A percentile compares a stretch with the other conserved stretches of the same genome.
Evolutionary conservation across 805 yeast genomes (phyloP).

Genomic region (Pichia insulana): DNA sequence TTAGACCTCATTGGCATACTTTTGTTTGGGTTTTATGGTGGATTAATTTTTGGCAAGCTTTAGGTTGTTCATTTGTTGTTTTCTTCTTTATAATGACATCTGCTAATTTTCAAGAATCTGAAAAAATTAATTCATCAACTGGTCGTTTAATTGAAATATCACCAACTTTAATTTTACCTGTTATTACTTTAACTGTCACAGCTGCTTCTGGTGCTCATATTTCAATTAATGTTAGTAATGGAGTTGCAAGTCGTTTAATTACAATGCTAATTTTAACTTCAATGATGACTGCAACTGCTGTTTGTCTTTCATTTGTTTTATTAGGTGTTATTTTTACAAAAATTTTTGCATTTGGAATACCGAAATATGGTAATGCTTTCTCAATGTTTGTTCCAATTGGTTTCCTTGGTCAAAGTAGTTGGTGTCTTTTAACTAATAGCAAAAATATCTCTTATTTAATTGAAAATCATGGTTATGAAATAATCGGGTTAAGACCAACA

Average conservation of each 20-base stretch:
- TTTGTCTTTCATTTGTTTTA: conserved; percentile 24
- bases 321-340: conserved; percentile 58
- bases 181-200: conserved; percentile 74
- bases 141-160: conserved; percentile 35
- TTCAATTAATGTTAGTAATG: conserved; percentile 26
- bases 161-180: conserved; percentile 58
- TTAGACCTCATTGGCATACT: conserved; percentile 36
- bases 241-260: conserved; percentile 25
- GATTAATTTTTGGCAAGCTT: conserved; percentile 47
- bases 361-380: conserved; percentile 45
- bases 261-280: conserved; percentile 46
- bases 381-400: conserved; percentile 77
- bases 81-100: conserved; percentile 39
- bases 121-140: conserved; percentile 19
- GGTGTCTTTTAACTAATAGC: conserved; percentile 39
- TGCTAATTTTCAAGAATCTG: conserved; percentile 3
- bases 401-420: conserved; percentile 79
- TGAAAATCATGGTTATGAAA: background rate
- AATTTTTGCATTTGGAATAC: conserved; percentile 48
- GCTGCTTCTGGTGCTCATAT: conserved; percentile 63
- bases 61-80: conserved; percentile 54
- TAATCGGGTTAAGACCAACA: conserved; percentile 1
- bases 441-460: conserved; percentile 15
- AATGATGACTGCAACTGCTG: conserved; percentile 63
- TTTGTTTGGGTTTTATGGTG: conserved; percentile 65